These are phyloP conservation scores for Gentiana dahurica DNA, from an alignment of 257 asterid genomes.

Conservation along the genomic window DNA sequence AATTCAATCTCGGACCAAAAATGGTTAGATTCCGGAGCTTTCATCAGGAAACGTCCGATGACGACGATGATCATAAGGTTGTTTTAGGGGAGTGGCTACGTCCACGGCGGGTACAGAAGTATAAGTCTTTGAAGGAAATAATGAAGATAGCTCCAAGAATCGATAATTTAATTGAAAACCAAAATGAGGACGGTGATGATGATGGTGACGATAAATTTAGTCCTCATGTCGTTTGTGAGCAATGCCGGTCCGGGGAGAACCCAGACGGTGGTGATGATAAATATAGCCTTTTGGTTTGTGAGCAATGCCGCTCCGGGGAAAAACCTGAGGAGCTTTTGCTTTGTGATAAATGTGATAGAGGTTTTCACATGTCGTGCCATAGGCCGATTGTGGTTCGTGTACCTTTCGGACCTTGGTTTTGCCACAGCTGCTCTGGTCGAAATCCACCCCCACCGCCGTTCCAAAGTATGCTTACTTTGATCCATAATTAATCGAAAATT, in stretches of 20 bases:
- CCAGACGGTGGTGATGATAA: constrained; percentile 14
- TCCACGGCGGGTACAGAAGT: constrained; percentile 8
- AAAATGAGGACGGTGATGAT: constrained; percentile 5
- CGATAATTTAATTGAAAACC: constrained; percentile 13
- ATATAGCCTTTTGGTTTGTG: constrained; percentile 32
- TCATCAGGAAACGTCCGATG: constrained; percentile 12
- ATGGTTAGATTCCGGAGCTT: constrained; percentile 14
- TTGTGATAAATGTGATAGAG: constrained; percentile 68
- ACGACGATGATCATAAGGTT: constrained; percentile 4
- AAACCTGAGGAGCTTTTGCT: constrained; percentile 47
- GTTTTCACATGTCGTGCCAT: constrained; percentile 62
- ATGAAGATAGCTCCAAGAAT: constrained; percentile 44
- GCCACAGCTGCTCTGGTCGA: constrained; percentile 51
- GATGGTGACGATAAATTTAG: constrained; percentile 6
- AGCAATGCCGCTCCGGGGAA: constrained; percentile 73
- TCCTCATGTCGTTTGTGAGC: neutral
- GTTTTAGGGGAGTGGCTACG: constrained; percentile 4
- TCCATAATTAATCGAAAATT: neutral
- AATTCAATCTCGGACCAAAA: constrained; percentile 19
- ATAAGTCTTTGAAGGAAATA: constrained; percentile 32
- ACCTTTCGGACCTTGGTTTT: constrained; percentile 70
- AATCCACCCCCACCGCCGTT: constrained; percentile 15
- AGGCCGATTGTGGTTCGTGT: constrained; percentile 70
- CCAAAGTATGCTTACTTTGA: constrained; percentile 34
- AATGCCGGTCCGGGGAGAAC: neutral